These are phyloP conservation scores for Theobroma grandiflorum DNA, from an alignment of 441 rosid species.

Conservation along the genomic window DNA sequence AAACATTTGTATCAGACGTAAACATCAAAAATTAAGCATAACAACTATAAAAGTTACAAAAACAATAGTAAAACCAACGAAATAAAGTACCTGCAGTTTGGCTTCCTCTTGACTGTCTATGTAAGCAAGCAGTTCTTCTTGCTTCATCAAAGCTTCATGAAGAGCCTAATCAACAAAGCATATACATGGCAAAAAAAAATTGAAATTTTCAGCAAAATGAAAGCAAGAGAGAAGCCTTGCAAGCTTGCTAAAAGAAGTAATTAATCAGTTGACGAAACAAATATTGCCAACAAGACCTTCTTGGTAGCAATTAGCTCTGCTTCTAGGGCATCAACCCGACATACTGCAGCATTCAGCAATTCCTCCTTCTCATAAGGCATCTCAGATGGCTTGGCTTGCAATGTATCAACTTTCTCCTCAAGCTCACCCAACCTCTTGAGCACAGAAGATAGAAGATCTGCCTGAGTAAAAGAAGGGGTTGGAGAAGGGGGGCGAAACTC, in stretches of 20 bases:
- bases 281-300: constrained; percentile 59
- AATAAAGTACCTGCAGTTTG: constrained; percentile 60
- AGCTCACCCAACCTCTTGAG: constrained; percentile 83
- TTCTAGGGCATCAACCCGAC: constrained; percentile 97
- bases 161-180: constrained; percentile 60
- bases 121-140: constrained; percentile 91
- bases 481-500: constrained; percentile 74
- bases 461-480: constrained; percentile 56
- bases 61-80: not conserved
- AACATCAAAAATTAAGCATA: not conserved
- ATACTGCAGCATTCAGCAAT: constrained; percentile 89
- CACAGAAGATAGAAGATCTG: constrained; percentile 71
- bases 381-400: constrained; percentile 84
- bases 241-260: not conserved
- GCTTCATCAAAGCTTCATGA: constrained; percentile 89
- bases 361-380: constrained; percentile 98
- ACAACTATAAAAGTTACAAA: not conserved
- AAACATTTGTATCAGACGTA: not conserved
- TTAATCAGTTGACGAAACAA: not conserved
- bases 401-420: constrained; percentile 85
- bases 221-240: not conserved
- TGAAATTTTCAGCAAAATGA: not conserved
- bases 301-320: constrained; percentile 97
- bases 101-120: constrained; percentile 88
- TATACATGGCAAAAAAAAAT: not conserved